phyloP scores from a whole-genome alignment of 306 rosid species.

The Pyrus communis region DNA sequence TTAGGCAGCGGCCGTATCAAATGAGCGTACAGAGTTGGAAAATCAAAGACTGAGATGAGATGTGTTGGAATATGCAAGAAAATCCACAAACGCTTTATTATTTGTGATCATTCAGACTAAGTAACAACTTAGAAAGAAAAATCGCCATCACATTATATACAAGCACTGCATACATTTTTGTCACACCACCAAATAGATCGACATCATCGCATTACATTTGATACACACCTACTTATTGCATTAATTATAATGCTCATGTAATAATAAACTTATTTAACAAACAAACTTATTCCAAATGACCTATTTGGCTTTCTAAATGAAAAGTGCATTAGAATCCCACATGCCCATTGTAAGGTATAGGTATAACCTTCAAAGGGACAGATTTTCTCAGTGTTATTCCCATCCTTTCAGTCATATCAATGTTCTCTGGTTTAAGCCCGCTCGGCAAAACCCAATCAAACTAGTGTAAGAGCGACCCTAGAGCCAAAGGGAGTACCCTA shows the following conservation, averaged over 20 bases:
- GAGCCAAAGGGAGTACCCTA: constrained; percentile 65
- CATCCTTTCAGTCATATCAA: constrained; percentile 83
- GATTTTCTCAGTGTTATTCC: constrained; percentile 72
- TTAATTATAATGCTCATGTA: background rate
- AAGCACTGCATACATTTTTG: too few relatives aligned
- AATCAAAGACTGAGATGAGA: too few relatives aligned
- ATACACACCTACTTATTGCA: background rate
- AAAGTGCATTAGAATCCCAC: background rate
- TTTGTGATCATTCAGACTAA: too few relatives aligned
- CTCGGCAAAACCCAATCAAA: constrained; percentile 71
- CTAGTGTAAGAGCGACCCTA: constrained; percentile 54
- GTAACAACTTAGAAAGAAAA: too few relatives aligned
- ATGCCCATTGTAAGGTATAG: constrained; percentile 22
- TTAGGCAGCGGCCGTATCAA: too few relatives aligned
- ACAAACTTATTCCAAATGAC: background rate
- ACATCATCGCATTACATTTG: background rate
- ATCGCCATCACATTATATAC: too few relatives aligned
- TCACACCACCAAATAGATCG: too few relatives aligned
- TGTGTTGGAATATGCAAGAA: too few relatives aligned
- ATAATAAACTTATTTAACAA: background rate
- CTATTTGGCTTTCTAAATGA: background rate
- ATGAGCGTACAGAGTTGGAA: too few relatives aligned
- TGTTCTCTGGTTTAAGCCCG: constrained; percentile 45
- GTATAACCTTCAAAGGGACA: constrained; percentile 45
- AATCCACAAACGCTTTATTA: too few relatives aligned